Base-by-base conservation (phyloP, 192 early-diverging fungal species). In the Coemansia sp. region DNA sequence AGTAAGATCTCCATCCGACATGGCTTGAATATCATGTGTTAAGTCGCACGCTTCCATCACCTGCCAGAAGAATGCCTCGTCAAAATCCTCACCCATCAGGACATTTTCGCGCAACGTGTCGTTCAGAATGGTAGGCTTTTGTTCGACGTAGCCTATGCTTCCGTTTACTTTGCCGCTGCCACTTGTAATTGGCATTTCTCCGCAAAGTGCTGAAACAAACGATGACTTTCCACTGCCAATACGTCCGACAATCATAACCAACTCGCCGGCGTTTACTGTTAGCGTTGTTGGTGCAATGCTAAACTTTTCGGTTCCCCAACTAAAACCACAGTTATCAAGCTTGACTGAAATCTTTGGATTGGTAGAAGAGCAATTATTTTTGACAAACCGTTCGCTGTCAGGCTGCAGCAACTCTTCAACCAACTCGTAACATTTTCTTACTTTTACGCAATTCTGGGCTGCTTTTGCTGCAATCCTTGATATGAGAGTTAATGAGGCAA, bases 181-280 rank as follows among this genome's bases (percentile, higher is more conserved):
- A 19, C 64, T 64, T 4, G 82, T 56, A 63, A 89, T 83, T 41
- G 91, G 89, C 90, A 95, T 97, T 77, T 99, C 95, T 11, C 91
- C 85, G 65, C 93, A 92, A 8, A 93, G 72, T 0, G 89, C 77
- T 0, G 74, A 72, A 13, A 93, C 71, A 62, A 94, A 78, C 56
- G 84, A 87, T 19, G 78, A 81, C 58, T 92, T 93, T 4, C 91
- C 90, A 12, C 91, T 87, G 19, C 93, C 93, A n/a, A 92, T 88
- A 0, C 94, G 80, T 6, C 95, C 94, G 36, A 95, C 91, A 3
- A 95, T 83, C n/a, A 89, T 89, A 58, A 92, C 86, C 65, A 89
- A 87, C 21, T 90, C 88, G 19, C 88, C 90, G 0, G 85, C 82
- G 11, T 82, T 87, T 59, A 95, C 73, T 1, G 66, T 46, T n/a